phyloP scores from a whole-genome alignment of 2,329 filamentous ascomycete species.

The Microdochium trichocladiopsis region DNA sequence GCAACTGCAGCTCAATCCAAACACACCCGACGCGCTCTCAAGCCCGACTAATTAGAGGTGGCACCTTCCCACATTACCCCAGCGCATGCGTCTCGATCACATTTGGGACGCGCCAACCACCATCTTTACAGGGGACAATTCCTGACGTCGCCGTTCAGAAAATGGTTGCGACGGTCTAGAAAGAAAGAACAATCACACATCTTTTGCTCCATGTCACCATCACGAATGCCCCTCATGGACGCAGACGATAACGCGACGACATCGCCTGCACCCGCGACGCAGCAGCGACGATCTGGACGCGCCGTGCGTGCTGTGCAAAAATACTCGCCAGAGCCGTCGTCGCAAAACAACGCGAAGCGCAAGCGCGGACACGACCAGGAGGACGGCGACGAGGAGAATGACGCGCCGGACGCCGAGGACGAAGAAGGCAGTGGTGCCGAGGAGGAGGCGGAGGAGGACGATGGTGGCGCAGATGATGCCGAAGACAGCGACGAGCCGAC shows the following conservation, averaged over 20 bases:
- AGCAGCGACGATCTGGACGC: conserved; percentile 63
- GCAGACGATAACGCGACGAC: conserved; percentile 49
- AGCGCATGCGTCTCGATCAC: too few species aligned
- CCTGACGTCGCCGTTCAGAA: neutral
- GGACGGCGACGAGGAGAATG: conserved; percentile 35
- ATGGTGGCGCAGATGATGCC: conserved; percentile 25
- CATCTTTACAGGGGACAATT: neutral
- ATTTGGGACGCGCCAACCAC: neutral
- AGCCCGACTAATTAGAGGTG: too few species aligned
- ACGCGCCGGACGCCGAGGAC: conserved; percentile 27
- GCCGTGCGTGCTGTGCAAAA: conserved; percentile 54
- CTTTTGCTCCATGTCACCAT: conserved; percentile 28
- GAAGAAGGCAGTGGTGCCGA: conserved; percentile 41
- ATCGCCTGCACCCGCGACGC: conserved; percentile 42
- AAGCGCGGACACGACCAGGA: conserved; percentile 43
- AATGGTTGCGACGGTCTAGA: conserved; percentile 2
- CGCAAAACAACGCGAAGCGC: conserved; percentile 38
- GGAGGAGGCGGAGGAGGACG: conserved; percentile 30
- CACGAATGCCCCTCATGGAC: conserved; percentile 41
- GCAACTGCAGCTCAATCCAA: too few species aligned
- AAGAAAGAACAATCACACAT: conserved; percentile 12
- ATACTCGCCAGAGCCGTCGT: conserved; percentile 44
- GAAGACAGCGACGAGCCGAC: conserved; percentile 38
- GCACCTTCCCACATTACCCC: too few species aligned
- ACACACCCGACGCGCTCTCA: too few species aligned